Evolutionary conservation across 768 basidiomycete species (phyloP).

Genomic region (Amanita brunnescens): DNA sequence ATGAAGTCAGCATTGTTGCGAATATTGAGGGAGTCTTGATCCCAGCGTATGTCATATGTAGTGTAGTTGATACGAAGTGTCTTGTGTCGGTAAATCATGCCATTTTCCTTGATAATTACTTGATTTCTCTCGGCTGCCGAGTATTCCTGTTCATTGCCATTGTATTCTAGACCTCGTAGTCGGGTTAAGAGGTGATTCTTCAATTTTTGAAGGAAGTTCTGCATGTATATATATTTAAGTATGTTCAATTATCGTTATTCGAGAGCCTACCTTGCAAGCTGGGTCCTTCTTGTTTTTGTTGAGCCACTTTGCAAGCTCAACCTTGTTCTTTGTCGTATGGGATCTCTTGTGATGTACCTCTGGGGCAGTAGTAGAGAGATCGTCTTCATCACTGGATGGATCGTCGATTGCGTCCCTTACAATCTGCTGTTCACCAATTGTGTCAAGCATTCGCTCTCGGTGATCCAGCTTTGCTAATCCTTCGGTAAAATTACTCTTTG

Average conservation of each 20-base stretch:
- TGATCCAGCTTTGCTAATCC: conserved; percentile 10
- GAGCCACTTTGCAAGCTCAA: neutral
- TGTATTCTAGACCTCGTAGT: conserved; percentile 4
- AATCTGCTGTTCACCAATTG: neutral
- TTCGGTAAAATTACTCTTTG: too few species aligned
- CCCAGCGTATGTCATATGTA: conserved; percentile 25
- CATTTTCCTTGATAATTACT: conserved; percentile 16
- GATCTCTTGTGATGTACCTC: conserved; percentile 1
- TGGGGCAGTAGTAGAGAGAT: conserved; percentile 9
- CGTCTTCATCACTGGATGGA: neutral
- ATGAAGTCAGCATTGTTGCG: conserved; percentile 27
- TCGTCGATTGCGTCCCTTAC: neutral
- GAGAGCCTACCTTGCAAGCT: conserved; percentile 4
- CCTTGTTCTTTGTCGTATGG: neutral
- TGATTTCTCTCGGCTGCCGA: conserved; percentile 11
- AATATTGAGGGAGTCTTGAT: conserved; percentile 32
- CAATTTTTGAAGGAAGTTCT: conserved; percentile 16
- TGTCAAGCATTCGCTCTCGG: neutral
- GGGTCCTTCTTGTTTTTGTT: neutral
- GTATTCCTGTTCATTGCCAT: conserved; percentile 10
- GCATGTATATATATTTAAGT: neutral
- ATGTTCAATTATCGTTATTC: conserved; percentile 6
- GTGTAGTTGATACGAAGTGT: conserved; percentile 24
- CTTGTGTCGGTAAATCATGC: conserved; percentile 20
- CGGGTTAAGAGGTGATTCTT: conserved; percentile 18